These are phyloP conservation scores for Saturnispora hagleri DNA, from an alignment of 805 yeast genomes.

Conservation along the genomic window DNA sequence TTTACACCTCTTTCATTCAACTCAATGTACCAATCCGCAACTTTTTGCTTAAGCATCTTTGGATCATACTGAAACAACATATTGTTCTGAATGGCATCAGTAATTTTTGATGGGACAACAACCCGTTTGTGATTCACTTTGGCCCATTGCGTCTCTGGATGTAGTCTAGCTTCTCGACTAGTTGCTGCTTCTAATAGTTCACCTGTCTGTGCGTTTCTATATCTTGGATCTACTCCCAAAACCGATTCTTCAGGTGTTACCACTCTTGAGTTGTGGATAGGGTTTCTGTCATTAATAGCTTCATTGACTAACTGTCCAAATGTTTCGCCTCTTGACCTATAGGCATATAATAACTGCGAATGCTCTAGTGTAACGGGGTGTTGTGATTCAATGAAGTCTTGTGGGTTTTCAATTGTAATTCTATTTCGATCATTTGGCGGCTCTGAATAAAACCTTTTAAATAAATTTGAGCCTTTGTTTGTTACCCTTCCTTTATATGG, in stretches of 20 bases:
- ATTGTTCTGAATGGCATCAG: constrained; percentile 53
- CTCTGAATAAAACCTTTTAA: background rate
- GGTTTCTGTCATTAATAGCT: constrained; percentile 28
- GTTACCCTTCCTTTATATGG: background rate
- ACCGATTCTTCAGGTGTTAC: constrained; percentile 30
- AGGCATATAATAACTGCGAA: constrained; percentile 27
- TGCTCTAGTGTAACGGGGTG: constrained; percentile 18
- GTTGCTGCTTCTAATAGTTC: constrained; percentile 30
- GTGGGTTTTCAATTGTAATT: constrained; percentile 11
- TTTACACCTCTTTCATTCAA: constrained; percentile 48
- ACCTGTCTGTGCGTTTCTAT: constrained; percentile 26
- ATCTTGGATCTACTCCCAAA: constrained; percentile 25
- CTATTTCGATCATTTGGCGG: background rate
- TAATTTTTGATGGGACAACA: constrained; percentile 45
- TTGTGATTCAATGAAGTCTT: constrained; percentile 11
- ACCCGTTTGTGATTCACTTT: constrained; percentile 44
- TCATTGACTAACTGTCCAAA: constrained; percentile 36
- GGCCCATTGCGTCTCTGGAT: constrained; percentile 49
- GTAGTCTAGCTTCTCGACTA: constrained; percentile 46
- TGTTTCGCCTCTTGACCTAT: constrained; percentile 30
- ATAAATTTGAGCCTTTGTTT: background rate
- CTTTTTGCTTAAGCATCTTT: constrained; percentile 50
- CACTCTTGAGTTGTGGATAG: constrained; percentile 27
- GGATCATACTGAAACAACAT: constrained; percentile 56
- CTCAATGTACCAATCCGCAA: constrained; percentile 28